Percentiles rank a stretch among this genome's conserved stretches.
phyloP scores from a whole-genome alignment of 2,329 filamentous ascomycete species.

The Tolypocladium sp. region DNA sequence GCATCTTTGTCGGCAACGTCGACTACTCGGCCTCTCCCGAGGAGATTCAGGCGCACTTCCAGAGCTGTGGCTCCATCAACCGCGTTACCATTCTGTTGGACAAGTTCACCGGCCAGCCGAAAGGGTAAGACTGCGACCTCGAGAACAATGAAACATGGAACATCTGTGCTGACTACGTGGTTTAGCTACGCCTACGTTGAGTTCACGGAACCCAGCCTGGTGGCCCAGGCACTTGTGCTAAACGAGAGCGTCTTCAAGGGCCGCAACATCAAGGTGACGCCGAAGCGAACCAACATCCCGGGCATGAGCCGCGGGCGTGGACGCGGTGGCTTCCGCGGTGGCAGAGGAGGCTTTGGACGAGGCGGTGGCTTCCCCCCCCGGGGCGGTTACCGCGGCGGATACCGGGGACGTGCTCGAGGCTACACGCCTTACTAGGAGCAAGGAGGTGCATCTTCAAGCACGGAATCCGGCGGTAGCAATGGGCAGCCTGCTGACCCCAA shows the following conservation, averaged over 20 bases:
- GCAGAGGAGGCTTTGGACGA: constrained; percentile 33
- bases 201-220: constrained; percentile 87
- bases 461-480: constrained; percentile 8
- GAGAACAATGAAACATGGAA: not conserved
- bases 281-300: constrained; percentile 93
- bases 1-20: constrained; percentile 97
- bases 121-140: constrained; percentile 55
- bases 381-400: constrained; percentile 58
- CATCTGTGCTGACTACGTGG: not conserved
- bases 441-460: constrained; percentile 16
- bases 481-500: constrained; percentile 5
- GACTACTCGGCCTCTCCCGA: constrained; percentile 96
- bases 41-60: constrained; percentile 94
- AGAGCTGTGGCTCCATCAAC: constrained; percentile 95
- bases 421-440: constrained; percentile 54
- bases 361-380: constrained; percentile 46
- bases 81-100: constrained; percentile 94
- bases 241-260: constrained; percentile 96
- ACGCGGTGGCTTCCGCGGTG: constrained; percentile 42
- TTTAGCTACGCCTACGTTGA: constrained; percentile 95
- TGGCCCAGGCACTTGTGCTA: constrained; percentile 85
- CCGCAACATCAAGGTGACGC: constrained; percentile 86
- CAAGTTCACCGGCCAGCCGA: constrained; percentile 98
- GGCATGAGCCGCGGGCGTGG: constrained; percentile 81
- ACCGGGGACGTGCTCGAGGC: constrained; percentile 56